phyloP scores from a whole-genome alignment of 73 alveolate genomes.

The Blepharisma japonicum region DNA sequence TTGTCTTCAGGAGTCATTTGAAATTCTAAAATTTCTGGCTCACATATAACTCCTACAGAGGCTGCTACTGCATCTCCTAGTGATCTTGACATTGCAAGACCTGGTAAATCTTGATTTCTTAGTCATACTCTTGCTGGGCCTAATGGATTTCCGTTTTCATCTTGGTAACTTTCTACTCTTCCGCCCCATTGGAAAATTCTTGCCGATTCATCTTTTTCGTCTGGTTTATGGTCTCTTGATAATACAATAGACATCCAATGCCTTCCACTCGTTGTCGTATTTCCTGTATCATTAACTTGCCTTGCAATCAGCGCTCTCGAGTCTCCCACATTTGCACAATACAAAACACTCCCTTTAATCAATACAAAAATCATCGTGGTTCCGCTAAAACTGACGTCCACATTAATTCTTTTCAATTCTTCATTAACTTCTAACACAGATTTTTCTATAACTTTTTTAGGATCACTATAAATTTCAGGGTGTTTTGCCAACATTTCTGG shows the following conservation, averaged over 20 bases:
- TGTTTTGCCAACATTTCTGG: not conserved
- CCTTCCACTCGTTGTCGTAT: not conserved
- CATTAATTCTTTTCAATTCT: not conserved
- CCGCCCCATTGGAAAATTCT: constrained; percentile 70
- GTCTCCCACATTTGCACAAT: constrained; percentile 63
- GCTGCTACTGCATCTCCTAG: constrained; percentile 91
- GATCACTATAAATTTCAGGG: too few species aligned
- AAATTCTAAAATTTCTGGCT: constrained; percentile 40
- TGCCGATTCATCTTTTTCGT: constrained; percentile 61
- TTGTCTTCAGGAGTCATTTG: not conserved
- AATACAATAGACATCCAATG: constrained; percentile 18
- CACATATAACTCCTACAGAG: constrained; percentile 80
- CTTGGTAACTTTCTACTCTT: constrained; percentile 64
- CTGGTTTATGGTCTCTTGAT: constrained; percentile 79
- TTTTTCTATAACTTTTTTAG: too few species aligned
- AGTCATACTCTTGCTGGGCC: constrained; percentile 81
- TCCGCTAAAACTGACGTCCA: not conserved
- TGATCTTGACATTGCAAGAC: constrained; percentile 95
- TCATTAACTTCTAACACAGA: too few species aligned
- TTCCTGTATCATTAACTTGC: constrained; percentile 2
- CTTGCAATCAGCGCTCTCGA: constrained; percentile 49
- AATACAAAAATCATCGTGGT: constrained; percentile 7
- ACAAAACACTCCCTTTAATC: constrained; percentile 22
- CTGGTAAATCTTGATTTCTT: constrained; percentile 71
- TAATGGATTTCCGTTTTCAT: constrained; percentile 51